A percentile compares a stretch with the other conserved stretches of the same genome.
Evolutionary conservation across 495 filamentous ascomycete genomes (phyloP).

Genomic region (Articulospora tetracladia): DNA sequence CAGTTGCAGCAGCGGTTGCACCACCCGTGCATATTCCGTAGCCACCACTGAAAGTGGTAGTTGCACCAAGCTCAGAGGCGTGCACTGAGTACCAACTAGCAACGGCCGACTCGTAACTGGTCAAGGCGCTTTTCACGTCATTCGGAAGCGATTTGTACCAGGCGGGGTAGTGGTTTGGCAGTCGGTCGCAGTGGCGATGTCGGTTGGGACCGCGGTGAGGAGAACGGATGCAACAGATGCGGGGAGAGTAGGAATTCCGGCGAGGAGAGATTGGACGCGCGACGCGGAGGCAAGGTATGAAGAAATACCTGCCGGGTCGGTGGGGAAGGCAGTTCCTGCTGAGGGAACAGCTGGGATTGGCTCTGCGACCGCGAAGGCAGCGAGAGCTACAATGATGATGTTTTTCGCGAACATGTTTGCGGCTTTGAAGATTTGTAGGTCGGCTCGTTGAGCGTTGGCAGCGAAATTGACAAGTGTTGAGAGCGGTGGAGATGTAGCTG

Average conservation of each 20-base stretch:
- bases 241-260: constrained; percentile 7
- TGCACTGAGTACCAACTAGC: neutral
- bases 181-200: neutral
- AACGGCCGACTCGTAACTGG: constrained; percentile 1
- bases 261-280: neutral
- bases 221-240: constrained; percentile 9
- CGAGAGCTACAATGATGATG: constrained; percentile 3
- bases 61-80: neutral
- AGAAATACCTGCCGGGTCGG: neutral
- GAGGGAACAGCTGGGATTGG: constrained; percentile 3
- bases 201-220: constrained; percentile 9
- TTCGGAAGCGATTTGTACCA: constrained; percentile 13
- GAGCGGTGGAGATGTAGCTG: no score
- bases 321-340: neutral
- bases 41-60: neutral
- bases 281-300: constrained; percentile 2
- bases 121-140: constrained; percentile 6
- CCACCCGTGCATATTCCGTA: neutral
- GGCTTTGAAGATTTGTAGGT: no score
- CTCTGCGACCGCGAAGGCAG: constrained; percentile 2
- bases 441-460: no score
- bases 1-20: neutral
- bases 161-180: neutral
- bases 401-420: no score
- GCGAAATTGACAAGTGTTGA: no score